These are phyloP conservation scores for Suillus luteus DNA, from an alignment of 768 basidiomycete genomes.

Conservation along the genomic window DNA sequence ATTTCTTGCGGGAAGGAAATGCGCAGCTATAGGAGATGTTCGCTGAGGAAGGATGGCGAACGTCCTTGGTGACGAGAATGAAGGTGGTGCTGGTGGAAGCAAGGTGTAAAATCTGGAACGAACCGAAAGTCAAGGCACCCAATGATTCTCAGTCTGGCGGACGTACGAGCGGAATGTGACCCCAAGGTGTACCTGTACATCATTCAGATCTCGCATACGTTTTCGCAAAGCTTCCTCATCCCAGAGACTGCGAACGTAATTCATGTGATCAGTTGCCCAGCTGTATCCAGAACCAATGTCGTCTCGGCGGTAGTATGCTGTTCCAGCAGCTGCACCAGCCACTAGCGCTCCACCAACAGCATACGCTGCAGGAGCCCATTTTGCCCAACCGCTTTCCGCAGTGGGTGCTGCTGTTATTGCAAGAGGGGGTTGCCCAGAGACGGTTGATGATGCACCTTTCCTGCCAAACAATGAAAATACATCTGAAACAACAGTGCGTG, in stretches of 20 bases:
- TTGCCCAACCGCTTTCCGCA: constrained; percentile 47
- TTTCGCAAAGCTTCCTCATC: constrained; percentile 62
- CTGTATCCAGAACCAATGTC: constrained; percentile 69
- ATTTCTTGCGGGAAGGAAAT: constrained; percentile 70
- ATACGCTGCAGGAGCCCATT: constrained; percentile 71
- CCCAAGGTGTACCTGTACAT: constrained; percentile 59
- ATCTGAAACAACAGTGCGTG: constrained; percentile 62
- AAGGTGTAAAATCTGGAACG: constrained; percentile 72
- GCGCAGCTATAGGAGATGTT: constrained; percentile 45
- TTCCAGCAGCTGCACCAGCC: constrained; percentile 82
- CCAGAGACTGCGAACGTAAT: constrained; percentile 86
- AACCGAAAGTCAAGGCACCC: constrained; percentile 9
- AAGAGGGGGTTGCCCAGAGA: constrained; percentile 29
- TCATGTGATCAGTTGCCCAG: constrained; percentile 88
- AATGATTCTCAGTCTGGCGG: neutral
- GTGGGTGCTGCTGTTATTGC: constrained; percentile 33
- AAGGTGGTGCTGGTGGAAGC: constrained; percentile 69
- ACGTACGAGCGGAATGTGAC: constrained; percentile 76
- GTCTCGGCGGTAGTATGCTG: constrained; percentile 80
- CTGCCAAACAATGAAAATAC: constrained; percentile 57
- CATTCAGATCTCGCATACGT: constrained; percentile 64
- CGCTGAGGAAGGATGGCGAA: constrained; percentile 75
- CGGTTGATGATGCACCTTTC: constrained; percentile 38
- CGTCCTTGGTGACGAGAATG: constrained; percentile 57
- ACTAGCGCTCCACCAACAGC: constrained; percentile 73